Conservation (phyloP, 78 protist species). For the Planoprotostelium fungivorum region DNA sequence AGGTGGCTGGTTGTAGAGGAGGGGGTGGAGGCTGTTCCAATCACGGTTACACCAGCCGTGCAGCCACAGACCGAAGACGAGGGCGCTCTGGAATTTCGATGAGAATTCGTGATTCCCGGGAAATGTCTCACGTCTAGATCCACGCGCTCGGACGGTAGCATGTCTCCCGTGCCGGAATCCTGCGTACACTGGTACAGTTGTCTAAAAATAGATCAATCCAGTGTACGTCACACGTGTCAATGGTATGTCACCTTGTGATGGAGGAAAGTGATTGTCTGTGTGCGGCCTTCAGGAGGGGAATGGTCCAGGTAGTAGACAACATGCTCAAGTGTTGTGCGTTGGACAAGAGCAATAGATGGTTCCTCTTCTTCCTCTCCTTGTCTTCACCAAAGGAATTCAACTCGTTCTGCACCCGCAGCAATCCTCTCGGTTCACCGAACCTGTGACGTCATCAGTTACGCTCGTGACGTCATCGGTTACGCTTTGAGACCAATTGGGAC, state of each 20-base stretch:
- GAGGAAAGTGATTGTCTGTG: neutral
- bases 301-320: neutral
- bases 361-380: neutral
- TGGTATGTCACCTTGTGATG: neutral
- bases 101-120: neutral
- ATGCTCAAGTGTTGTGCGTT: neutral
- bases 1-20: neutral
- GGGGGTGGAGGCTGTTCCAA: neutral
- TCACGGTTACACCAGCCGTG: neutral
- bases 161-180: neutral
- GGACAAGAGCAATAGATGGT: neutral
- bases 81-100: neutral
- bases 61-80: neutral
- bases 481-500: too few relatives aligned
- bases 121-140: neutral
- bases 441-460: neutral
- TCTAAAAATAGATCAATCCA: neutral
- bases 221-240: neutral
- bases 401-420: neutral
- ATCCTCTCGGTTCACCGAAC: neutral
- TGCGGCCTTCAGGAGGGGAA: neutral
- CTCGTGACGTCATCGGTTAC: too few relatives aligned
- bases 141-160: neutral
- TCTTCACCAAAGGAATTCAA: neutral
- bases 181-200: neutral